Base-by-base conservation (phyloP, 768 basidiomycete genomes). In the Boletus insuetus region DNA sequence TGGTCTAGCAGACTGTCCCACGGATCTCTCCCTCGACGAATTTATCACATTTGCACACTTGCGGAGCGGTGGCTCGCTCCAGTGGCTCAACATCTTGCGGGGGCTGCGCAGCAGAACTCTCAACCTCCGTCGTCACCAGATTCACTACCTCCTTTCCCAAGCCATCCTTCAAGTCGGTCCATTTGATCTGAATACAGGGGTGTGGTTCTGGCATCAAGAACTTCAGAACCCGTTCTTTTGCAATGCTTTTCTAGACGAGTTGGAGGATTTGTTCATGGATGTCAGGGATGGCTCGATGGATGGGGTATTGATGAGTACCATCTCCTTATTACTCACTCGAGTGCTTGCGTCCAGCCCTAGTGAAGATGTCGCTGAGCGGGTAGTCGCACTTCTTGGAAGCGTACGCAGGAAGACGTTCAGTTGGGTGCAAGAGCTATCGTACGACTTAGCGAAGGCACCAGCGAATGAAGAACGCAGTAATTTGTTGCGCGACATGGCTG, bases 251-350 rank as follows among this genome's bases (percentile, higher is more conserved):
- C 48, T 49, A n/a, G n/a, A 31, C n/a, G 48, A 49, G 12, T 37
- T 49, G 10, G 38, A 49, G 1, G 8, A 1, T 10, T 19, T 40
- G 26, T 29, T 39, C 7, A 5, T 39, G 6, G 26, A 49, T 8
- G 16, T 39, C 11, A n/a, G 48, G 6, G 26, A 26, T 29, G 8
- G 49, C 24, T 39, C 9, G 71, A 74, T 54, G 43, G 64, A 73
- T 52, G 56, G 49, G 1, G 41, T 63, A n/a, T 54, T 70, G 0
- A 58, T 75, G 49, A 52, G 58, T 48, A 74, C 63, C n/a, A 64
- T 73, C 31, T 59, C 68, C n/a, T 45, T 69, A 29, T 53, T 79
- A 6, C 59, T 61, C 10, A 20, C 29, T 24, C 54, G 46, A n/a
- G 3, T 46, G 6, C 32, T 46, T 14, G n/a, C 32, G 3, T 46